Evolutionary conservation across 148 eudicot genomes (phyloP).

Genomic region (Oxyria digyna): DNA sequence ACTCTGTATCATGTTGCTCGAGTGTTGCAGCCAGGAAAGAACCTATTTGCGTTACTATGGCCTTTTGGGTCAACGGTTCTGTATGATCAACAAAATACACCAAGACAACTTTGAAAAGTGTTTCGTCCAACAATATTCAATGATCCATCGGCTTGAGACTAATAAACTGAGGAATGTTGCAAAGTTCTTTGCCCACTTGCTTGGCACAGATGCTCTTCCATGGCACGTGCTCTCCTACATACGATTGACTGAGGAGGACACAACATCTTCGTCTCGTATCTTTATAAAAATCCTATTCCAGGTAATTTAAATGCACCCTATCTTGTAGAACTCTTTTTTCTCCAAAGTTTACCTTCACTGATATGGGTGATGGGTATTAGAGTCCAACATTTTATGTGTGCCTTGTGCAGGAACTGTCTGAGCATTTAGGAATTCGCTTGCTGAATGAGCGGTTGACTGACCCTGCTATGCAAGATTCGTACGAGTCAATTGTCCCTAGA

Average conservation of each 20-base stretch:
- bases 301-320: conserved; percentile 28
- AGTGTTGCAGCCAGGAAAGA: conserved; percentile 97
- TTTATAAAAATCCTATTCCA: conserved; percentile 96
- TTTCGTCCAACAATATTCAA: conserved; percentile 86
- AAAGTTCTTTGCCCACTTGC: conserved; percentile 82
- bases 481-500: conserved; percentile 70
- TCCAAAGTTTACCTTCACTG: background rate
- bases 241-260: conserved; percentile 83
- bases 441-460: conserved; percentile 72
- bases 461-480: conserved; percentile 60
- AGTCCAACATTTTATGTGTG: background rate
- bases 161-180: conserved; percentile 86
- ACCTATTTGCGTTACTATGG: conserved; percentile 91
- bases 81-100: conserved; percentile 73
- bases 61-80: conserved; percentile 79
- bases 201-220: conserved; percentile 81
- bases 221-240: conserved; percentile 84
- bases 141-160: conserved; percentile 92
- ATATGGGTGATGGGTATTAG: background rate
- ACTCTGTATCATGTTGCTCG: conserved; percentile 78
- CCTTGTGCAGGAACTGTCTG: conserved; percentile 58
- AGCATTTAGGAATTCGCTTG: conserved; percentile 72
- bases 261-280: conserved; percentile 88
- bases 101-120: conserved; percentile 85
- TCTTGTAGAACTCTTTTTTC: background rate